phyloP scores from a whole-genome alignment of 2,329 filamentous ascomycete genomes.

The Magnaporthiopsis poae region DNA sequence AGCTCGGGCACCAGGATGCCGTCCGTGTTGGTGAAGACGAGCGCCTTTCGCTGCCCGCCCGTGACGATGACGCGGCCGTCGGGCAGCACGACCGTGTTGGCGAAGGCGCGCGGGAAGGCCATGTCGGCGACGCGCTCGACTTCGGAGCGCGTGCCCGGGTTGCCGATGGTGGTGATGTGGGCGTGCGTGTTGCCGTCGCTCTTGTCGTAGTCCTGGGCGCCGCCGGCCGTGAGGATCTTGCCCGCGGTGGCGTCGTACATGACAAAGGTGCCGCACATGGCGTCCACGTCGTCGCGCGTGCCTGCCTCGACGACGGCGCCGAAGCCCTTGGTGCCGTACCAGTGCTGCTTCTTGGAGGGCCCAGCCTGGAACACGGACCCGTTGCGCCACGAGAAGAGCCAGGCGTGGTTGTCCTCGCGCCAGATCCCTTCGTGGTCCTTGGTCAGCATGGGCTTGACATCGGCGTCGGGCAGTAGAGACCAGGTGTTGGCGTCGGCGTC shows the following conservation, averaged over 20 bases:
- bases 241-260: slow-evolving; percentile 51
- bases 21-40: slow-evolving; percentile 29
- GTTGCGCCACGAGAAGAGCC: slow-evolving; percentile 41
- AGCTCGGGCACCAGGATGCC: slow-evolving; percentile 29
- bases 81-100: slow-evolving; percentile 31
- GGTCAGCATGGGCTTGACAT: slow-evolving; percentile 36
- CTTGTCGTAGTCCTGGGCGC: slow-evolving; percentile 34
- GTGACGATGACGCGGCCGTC: slow-evolving; percentile 31
- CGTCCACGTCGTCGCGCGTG: slow-evolving; percentile 29
- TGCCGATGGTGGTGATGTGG: slow-evolving; percentile 18
- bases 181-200: slow-evolving; percentile 32
- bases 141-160: not conserved
- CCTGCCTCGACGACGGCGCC: slow-evolving; percentile 35
- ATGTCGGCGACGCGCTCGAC: slow-evolving; percentile 6
- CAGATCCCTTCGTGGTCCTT: slow-evolving; percentile 32
- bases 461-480: slow-evolving; percentile 28
- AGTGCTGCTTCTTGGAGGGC: slow-evolving; percentile 44
- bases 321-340: slow-evolving; percentile 38
- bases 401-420: slow-evolving; percentile 43
- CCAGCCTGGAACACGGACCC: slow-evolving; percentile 44
- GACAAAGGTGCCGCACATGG: slow-evolving; percentile 46
- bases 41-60: slow-evolving; percentile 27
- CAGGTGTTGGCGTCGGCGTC: slow-evolving; percentile 30
- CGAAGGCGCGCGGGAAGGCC: slow-evolving; percentile 25
- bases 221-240: slow-evolving; percentile 45